A percentile compares a stretch with the other conserved stretches of the same genome.
Evolutionary conservation across 2,329 filamentous ascomycete genomes (phyloP).

Genomic region (Cytospora mali): DNA sequence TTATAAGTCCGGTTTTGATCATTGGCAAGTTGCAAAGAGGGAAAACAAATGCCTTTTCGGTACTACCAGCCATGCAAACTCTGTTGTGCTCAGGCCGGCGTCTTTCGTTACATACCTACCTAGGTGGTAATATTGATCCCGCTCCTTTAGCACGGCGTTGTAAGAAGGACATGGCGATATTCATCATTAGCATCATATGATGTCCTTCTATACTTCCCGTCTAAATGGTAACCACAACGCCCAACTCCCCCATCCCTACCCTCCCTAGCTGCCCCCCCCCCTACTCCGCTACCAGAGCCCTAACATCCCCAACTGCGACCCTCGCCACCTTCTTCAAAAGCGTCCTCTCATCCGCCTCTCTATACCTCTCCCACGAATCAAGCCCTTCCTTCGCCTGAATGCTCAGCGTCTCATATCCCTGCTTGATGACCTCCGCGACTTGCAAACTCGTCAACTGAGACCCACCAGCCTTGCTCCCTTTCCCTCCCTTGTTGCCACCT

Average conservation of each 20-base stretch:
- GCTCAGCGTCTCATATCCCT: slow-evolving; percentile 92
- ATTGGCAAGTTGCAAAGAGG: background rate
- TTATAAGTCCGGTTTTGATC: no score
- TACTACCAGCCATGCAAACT: background rate
- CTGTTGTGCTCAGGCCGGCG: background rate
- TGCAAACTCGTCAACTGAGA: slow-evolving; percentile 78
- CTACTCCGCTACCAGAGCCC: slow-evolving; percentile 50
- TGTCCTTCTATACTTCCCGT: background rate
- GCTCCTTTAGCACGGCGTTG: background rate
- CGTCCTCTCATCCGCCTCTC: slow-evolving; percentile 83
- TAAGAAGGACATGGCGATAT: background rate
- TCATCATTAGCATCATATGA: background rate
- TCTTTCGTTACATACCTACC: background rate
- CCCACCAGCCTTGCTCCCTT: slow-evolving; percentile 46
- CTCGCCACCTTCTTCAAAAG: slow-evolving; percentile 87
- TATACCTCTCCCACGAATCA: slow-evolving; percentile 82
- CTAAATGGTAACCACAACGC: background rate
- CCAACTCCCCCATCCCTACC: background rate
- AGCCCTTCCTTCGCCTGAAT: slow-evolving; percentile 87
- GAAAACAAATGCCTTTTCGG: no score
- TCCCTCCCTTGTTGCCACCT: slow-evolving; percentile 47
- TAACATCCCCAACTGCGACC: slow-evolving; percentile 68
- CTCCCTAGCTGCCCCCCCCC: background rate
- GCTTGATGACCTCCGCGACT: slow-evolving; percentile 89
- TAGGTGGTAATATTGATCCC: no score